These are phyloP conservation scores for Poronia punctata DNA, from an alignment of 495 filamentous ascomycete genomes.

Conservation along the genomic window DNA sequence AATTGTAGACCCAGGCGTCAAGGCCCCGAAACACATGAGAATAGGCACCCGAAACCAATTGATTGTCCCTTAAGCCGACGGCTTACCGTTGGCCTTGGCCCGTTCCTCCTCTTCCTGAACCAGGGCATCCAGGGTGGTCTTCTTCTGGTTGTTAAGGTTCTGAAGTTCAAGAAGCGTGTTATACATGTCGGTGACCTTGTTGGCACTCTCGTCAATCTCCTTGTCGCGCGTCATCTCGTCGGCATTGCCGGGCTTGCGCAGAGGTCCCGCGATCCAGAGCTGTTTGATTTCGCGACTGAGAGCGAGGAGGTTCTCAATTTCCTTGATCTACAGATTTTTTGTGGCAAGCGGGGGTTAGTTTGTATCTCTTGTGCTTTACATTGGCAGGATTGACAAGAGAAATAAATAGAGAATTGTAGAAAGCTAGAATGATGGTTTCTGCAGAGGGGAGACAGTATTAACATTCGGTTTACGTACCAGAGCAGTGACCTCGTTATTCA, in stretches of 20 bases:
- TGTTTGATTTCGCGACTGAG: conserved; percentile 36
- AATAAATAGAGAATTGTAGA: neutral
- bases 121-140: neutral
- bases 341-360: neutral
- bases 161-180: conserved; percentile 1
- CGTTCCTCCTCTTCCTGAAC: neutral
- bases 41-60: too few relatives aligned
- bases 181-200: conserved; percentile 5
- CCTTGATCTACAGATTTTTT: conserved; percentile 13
- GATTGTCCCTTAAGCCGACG: too few relatives aligned
- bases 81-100: too few relatives aligned
- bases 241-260: conserved; percentile 29
- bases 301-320: conserved; percentile 32
- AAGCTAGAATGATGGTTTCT: neutral
- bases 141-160: neutral
- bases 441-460: neutral
- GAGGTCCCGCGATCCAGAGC: conserved; percentile 37
- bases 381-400: neutral
- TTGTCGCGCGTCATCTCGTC: conserved; percentile 18
- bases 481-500: conserved; percentile 26
- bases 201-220: conserved; percentile 15
- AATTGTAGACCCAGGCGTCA: too few relatives aligned
- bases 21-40: too few relatives aligned
- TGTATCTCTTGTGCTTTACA: neutral
- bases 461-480: conserved; percentile 19